phyloP scores from a whole-genome alignment of 371 early-diverging fungal genomes.

The Mucor racemosus region DNA sequence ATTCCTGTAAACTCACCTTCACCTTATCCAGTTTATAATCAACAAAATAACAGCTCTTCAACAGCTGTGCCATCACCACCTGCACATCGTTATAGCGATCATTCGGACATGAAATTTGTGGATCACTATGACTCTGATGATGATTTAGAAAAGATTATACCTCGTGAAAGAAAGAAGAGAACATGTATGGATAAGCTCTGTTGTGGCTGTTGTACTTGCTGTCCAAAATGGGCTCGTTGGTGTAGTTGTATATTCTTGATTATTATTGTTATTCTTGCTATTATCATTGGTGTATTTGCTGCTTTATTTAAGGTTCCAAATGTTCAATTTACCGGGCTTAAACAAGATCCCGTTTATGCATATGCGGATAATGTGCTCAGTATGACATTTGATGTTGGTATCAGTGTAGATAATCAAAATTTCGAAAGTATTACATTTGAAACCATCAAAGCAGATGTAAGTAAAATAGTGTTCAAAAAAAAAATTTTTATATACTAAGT shows the following conservation, averaged over 20 bases:
- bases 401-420: constrained; percentile 60
- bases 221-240: constrained; percentile 54
- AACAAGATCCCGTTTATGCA: constrained; percentile 28
- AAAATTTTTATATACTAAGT: neutral
- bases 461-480: neutral
- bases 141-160: constrained; percentile 32
- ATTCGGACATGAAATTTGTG: constrained; percentile 28
- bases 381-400: constrained; percentile 41
- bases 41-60: neutral
- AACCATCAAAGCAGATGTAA: constrained; percentile 59
- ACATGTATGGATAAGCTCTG: constrained; percentile 52
- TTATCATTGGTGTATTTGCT: constrained; percentile 49
- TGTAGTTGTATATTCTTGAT: constrained; percentile 45
- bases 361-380: constrained; percentile 19
- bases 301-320: constrained; percentile 48
- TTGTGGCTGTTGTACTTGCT: constrained; percentile 56
- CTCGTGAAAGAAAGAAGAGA: constrained; percentile 29
- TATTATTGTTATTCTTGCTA: constrained; percentile 41
- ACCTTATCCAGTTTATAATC: constrained; percentile 20
- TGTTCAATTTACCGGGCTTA: constrained; percentile 42
- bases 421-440: constrained; percentile 59
- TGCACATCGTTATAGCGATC: constrained; percentile 1
- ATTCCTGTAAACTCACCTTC: constrained; percentile 28
- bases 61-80: constrained; percentile 4
- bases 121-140: constrained; percentile 33